These are phyloP conservation scores for Aspergillus nidulans DNA, from an alignment of 495 filamentous ascomycete species.

Conservation along the genomic window DNA sequence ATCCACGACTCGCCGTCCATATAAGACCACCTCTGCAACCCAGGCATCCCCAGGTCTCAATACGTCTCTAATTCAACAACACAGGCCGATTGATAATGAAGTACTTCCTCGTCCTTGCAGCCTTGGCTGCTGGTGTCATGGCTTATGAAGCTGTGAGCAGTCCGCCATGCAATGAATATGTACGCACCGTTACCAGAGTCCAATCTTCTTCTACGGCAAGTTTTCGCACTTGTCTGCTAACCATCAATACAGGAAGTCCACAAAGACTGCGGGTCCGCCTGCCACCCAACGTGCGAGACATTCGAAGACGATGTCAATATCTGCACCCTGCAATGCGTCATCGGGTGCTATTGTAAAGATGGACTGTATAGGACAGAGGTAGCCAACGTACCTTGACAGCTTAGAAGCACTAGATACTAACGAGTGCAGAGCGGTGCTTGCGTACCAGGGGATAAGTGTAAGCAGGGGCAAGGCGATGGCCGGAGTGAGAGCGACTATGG, in stretches of 20 bases:
- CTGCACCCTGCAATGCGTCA: slow-evolving; percentile 5
- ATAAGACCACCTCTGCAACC: background rate
- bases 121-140: background rate
- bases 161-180: background rate
- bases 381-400: background rate
- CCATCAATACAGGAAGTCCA: slow-evolving; percentile 6
- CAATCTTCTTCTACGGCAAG: background rate
- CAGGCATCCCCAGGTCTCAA: background rate
- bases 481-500: background rate
- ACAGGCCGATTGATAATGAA: background rate
- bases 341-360: slow-evolving; percentile 6
- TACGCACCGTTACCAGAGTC: background rate
- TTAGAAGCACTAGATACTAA: background rate
- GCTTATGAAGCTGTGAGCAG: slow-evolving; percentile 1
- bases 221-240: too few relatives aligned
- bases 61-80: background rate
- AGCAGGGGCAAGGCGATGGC: background rate
- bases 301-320: background rate
- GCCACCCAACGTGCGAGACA: slow-evolving; percentile 9
- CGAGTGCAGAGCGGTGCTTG: background rate
- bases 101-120: background rate
- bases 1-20: background rate
- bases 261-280: slow-evolving; percentile 4
- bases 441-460: background rate
- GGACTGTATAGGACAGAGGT: slow-evolving; percentile 1